A percentile compares a stretch with the other conserved stretches of the same genome.
phyloP scores from a whole-genome alignment of 192 early-diverging fungal species.

The Endogone sp. region DNA sequence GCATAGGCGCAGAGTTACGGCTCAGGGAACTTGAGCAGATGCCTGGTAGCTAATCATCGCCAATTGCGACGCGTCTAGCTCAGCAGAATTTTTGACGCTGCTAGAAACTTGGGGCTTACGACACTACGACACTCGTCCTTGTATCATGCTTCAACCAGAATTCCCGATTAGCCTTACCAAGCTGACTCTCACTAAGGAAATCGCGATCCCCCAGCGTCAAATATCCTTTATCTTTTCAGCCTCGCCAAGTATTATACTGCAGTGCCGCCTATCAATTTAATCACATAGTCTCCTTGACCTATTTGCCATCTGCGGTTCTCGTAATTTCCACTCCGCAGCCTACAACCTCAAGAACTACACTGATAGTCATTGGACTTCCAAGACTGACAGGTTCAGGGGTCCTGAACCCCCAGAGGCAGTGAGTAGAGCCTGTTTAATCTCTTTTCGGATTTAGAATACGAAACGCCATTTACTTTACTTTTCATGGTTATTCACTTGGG shows the following conservation, averaged over 20 bases:
- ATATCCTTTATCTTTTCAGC: conserved; percentile 40
- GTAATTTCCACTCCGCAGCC: conserved; percentile 49
- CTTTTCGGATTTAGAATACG: not conserved
- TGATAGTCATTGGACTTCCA: conserved; percentile 70
- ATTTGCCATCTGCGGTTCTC: not conserved
- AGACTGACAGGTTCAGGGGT: conserved; percentile 45
- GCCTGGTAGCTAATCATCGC: conserved; percentile 42
- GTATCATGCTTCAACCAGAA: conserved; percentile 35
- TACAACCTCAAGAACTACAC: conserved; percentile 73
- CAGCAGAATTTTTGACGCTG: not conserved
- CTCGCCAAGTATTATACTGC: not conserved
- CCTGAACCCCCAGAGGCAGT: conserved; percentile 60
- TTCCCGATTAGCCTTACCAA: conserved; percentile 67
- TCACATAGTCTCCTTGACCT: conserved; percentile 18
- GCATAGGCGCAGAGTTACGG: conserved; percentile 61
- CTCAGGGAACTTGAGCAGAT: conserved; percentile 62
- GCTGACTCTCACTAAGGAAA: conserved; percentile 59
- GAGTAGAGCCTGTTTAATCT: not conserved
- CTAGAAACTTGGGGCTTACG: not conserved
- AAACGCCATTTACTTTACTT: not conserved
- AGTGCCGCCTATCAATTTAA: not conserved
- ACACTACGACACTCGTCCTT: too few relatives aligned
- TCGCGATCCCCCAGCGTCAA: conserved; percentile 61
- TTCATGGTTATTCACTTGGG: not conserved
- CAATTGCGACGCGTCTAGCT: not conserved